Base-by-base conservation (phyloP, 257 asterid genomes). In the Forsythia suspensa region DNA sequence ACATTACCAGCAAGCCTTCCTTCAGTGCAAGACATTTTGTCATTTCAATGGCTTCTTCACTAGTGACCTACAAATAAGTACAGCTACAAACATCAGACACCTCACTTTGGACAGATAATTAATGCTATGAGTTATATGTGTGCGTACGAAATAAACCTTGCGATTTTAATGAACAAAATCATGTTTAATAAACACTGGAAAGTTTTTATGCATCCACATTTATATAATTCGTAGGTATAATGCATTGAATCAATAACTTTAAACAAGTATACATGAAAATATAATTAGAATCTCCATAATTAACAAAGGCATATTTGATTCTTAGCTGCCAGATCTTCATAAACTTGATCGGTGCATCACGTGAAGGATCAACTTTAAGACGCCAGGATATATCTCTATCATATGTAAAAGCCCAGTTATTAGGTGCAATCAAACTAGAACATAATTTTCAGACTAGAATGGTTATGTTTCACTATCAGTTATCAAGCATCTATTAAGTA, bases 41-140 rank as follows among this genome's bases (percentile, higher is more conserved):
- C 43, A 41, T 70, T 70, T 70, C 73, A 70, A 70, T 13, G 46
- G 73, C 73, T 70, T 70, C 73, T 70, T 70, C 73, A 41, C 73
- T 70, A 15, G 73, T 36, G 5, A 70, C 73, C 73, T 70, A 41
- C 48, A 70, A 39, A 70, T 13, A 70, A 52, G 63, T 52, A 52
- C 15, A 16, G 63, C 9, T 52, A 16, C 0, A 18, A 18, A 16
- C 21, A 52, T 52, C 18, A 52, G 55, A 11, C 6, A 0, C 55
- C 55, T 46, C 55, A 3, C 16, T 3, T 46, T 10, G 55, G 55
- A 46, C 1, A 5, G 55, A 12, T 11, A 46, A 46, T 46, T 11
- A 46, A 46, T 3, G 18, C 18, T 46, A 46, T 5, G 4, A 43
- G 15, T 9, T 12, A 43, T 43, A 12, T 46, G 4, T 46, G 2